Evolutionary conservation across 2,329 filamentous ascomycete species (phyloP).

Genomic region (Pseudogymnoascus sp.): DNA sequence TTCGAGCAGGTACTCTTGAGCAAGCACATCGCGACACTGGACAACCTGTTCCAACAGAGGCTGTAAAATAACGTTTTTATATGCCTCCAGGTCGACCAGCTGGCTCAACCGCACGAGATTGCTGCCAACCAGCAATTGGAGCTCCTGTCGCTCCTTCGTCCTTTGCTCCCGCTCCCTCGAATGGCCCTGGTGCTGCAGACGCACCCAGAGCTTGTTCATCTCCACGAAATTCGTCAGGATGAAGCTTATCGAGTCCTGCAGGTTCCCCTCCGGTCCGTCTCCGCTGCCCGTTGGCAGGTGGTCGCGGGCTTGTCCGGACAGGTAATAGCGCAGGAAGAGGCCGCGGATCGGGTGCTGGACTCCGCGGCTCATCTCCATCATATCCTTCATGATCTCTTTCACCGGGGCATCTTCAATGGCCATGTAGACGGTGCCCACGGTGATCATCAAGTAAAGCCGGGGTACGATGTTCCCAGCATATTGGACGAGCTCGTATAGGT

Average conservation of each 20-base stretch:
- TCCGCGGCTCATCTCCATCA: conserved; percentile 99
- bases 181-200: conserved; percentile 93
- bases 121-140: conserved; percentile 91
- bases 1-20: conserved; percentile 94
- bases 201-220: conserved; percentile 99
- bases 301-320: conserved; percentile 91
- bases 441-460: conserved; percentile 96
- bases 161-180: conserved; percentile 89
- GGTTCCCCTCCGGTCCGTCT: conserved; percentile 89
- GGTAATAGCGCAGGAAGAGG: conserved; percentile 90
- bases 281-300: conserved; percentile 72
- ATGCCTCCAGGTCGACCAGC: conserved; percentile 87
- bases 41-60: conserved; percentile 94
- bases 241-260: conserved; percentile 97
- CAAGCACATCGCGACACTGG: conserved; percentile 92
- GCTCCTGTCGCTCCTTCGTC: conserved; percentile 88
- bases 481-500: conserved; percentile 95
- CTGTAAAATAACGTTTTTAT: conserved; percentile 82
- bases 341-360: conserved; percentile 96
- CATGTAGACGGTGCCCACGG: conserved; percentile 98
- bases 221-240: conserved; percentile 98
- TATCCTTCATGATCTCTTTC: conserved; percentile 99
- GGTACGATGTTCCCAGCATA: conserved; percentile 98
- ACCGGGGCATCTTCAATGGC: conserved; percentile 95
- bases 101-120: conserved; percentile 94